Percentiles rank a stretch among this genome's conserved stretches.
These are phyloP conservation scores for Pilaira anomala DNA, from an alignment of 192 early-diverging fungal species.

Conservation along the genomic window DNA sequence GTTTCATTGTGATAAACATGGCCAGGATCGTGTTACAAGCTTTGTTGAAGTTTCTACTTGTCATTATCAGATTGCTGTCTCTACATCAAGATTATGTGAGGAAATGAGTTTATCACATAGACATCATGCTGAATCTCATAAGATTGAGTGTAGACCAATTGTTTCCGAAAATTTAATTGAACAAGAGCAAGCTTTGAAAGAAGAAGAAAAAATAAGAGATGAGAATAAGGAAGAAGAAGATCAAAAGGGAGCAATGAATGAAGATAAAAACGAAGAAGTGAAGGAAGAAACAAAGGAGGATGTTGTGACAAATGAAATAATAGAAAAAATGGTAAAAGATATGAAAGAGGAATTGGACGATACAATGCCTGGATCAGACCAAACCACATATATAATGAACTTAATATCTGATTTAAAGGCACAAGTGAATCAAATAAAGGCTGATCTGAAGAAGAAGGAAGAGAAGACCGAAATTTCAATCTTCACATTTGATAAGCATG, in stretches of 20 bases:
- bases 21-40: constrained; percentile 56
- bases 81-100: constrained; percentile 70
- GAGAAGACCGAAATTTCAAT: not conserved
- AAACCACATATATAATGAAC: not conserved
- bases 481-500: constrained; percentile 5
- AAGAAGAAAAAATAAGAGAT: not conserved
- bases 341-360: not conserved
- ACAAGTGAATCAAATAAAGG: constrained; percentile 9
- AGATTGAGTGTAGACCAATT: constrained; percentile 62
- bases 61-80: constrained; percentile 74
- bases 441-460: not conserved
- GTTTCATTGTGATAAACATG: constrained; percentile 74
- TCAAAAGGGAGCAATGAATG: not conserved
- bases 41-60: constrained; percentile 69
- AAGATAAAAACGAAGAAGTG: not conserved
- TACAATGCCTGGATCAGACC: too few relatives aligned
- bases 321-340: not conserved
- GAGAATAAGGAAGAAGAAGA: not conserved
- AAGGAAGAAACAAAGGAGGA: not conserved
- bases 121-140: constrained; percentile 42
- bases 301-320: not conserved
- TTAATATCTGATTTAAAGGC: constrained; percentile 11
- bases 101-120: constrained; percentile 51
- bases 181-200: not conserved
- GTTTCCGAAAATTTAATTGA: constrained; percentile 44